Evolutionary conservation across 2,329 filamentous ascomycete genomes (phyloP), one percentile per base, ranked within the genome.

Genomic region (Cyphellophora europaea): DNA sequence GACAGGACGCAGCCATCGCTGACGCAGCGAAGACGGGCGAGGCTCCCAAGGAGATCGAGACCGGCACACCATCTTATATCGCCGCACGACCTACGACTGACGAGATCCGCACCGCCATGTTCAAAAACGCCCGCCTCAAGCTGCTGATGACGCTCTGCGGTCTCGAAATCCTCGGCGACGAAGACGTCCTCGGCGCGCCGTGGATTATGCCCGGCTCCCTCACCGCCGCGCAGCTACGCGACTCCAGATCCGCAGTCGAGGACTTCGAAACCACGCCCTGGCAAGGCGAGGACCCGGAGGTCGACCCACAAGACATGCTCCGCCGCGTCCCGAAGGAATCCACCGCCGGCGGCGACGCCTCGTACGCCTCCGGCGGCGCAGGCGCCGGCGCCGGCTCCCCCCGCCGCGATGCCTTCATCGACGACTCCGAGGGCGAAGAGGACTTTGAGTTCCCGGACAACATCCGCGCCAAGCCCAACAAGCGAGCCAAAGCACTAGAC

Each of bases 81-180:
- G 44, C 40, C 5, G 36, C 46, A 6, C 75, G 0, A 54, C 65
- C 5, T 72, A 75, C 39, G 53, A 47, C 37, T 6, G 45, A 48
- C 5, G 40, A 47, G 8, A 44, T 45, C 25, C 44, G 42, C 19
- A 71, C 70, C 14, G 81, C 85, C 16, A 78, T 94, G 60, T 93
- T 93, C 65, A 93, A 86, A 53, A 93, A 96, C 57, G 79, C 83
- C 6, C 80, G 89, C 50, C 70, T 96, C 2, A 81, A 88, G 19
- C 75, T 96, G 2, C 71, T 98, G 3, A 81, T 96, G 72, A 79
- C 69, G 2, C 68, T 91, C 0, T 67, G 81, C 12, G 83, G 82
- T 1, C 74, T 93, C 42, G 69, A 81, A 49, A 70, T 79, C 33
- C 53, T 74, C 5, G 74, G 73, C 19, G 56, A 63, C 23, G 79